Conservation (phyloP, 2,329 filamentous ascomycete species). For the Dryadomyces quercus-mongolicae region DNA sequence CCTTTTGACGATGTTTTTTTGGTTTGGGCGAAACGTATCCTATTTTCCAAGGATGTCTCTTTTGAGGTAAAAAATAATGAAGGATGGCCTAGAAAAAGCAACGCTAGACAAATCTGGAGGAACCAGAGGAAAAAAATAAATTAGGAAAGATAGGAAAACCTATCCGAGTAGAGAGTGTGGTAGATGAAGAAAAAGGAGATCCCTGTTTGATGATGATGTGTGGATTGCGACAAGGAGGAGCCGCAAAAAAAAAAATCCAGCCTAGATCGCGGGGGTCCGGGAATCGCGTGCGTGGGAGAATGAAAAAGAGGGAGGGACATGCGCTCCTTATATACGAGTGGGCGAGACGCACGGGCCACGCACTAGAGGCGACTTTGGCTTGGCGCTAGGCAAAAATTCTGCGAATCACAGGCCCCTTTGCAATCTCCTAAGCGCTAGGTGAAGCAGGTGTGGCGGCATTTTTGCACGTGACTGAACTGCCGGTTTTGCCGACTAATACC, state of each 20-base stretch:
- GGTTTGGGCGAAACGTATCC: neutral
- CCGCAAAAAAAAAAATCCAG: conserved; percentile 3
- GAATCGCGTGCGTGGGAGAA: conserved; percentile 6
- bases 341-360: conserved; percentile 11
- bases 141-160: neutral
- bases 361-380: conserved; percentile 2
- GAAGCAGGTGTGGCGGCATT: conserved; percentile 5
- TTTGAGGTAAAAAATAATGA: neutral
- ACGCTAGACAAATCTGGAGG: neutral
- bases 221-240: conserved; percentile 1
- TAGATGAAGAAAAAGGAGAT: neutral
- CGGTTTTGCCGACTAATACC: neutral
- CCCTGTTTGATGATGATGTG: neutral
- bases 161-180: conserved; percentile 1
- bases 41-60: neutral
- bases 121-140: neutral
- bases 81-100: neutral
- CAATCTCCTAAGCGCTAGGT: conserved; percentile 9
- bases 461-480: conserved; percentile 4
- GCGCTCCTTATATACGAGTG: conserved; percentile 11
- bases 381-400: conserved; percentile 11
- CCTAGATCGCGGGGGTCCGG: conserved; percentile 5
- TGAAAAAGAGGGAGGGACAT: conserved; percentile 12
- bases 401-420: conserved; percentile 11
- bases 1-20: neutral